phyloP scores from a whole-genome alignment of 495 filamentous ascomycete species.

The Schizothecium vesticola region DNA sequence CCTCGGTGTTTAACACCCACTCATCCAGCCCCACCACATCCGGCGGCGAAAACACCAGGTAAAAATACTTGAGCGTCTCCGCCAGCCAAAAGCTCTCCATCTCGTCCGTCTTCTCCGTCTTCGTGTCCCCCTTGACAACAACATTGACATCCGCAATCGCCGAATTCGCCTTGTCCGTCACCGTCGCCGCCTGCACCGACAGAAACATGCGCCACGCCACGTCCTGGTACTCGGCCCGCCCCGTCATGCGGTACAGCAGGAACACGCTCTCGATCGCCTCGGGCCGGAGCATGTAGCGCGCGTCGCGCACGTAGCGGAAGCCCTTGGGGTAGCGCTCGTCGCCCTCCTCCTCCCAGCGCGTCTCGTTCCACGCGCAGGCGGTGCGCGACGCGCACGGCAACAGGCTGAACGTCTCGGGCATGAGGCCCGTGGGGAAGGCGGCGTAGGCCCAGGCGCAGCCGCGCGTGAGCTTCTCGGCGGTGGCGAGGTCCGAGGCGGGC shows the following conservation, averaged over 20 bases:
- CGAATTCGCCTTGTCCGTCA: constrained; percentile 43
- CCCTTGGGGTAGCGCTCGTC: constrained; percentile 57
- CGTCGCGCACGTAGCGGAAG: constrained; percentile 50
- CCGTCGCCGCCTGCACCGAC: constrained; percentile 38
- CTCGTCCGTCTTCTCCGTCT: constrained; percentile 33
- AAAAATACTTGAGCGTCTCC: constrained; percentile 55
- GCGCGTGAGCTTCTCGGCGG: constrained; percentile 70
- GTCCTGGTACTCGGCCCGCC: constrained; percentile 44
- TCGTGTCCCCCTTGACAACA: not conserved
- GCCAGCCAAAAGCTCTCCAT: constrained; percentile 50
- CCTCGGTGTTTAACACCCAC: constrained; percentile 81
- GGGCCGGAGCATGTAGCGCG: constrained; percentile 66
- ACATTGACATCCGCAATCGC: constrained; percentile 40
- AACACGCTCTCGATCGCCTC: constrained; percentile 61
- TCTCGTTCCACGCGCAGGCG: constrained; percentile 33
- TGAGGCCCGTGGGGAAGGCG: constrained; percentile 70
- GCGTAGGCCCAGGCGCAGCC: constrained; percentile 88
- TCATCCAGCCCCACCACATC: constrained; percentile 63
- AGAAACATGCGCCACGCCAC: constrained; percentile 57
- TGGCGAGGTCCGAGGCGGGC: constrained; percentile 57
- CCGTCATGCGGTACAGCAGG: constrained; percentile 62
- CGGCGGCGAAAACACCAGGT: constrained; percentile 73
- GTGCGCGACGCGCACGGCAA: constrained; percentile 48
- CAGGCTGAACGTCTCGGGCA: constrained; percentile 70
- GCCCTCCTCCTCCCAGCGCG: constrained; percentile 20